phyloP scores from a whole-genome alignment of 2,329 filamentous ascomycete genomes.

The Ophiostoma tasmaniense region DNA sequence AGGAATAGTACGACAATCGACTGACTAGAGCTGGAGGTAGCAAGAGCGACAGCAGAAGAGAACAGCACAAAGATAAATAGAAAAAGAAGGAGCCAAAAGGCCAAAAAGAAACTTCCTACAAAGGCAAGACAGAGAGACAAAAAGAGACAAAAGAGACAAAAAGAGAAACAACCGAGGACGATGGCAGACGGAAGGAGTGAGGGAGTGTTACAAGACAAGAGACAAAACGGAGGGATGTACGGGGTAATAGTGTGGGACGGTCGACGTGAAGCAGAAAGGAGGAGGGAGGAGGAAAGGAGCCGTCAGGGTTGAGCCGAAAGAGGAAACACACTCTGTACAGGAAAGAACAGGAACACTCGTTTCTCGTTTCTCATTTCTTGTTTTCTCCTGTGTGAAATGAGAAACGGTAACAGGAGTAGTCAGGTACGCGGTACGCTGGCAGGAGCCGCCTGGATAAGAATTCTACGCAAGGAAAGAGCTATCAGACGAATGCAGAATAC shows the following conservation, averaged over 20 bases:
- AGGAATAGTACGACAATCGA: background rate
- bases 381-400: too few relatives aligned
- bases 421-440: background rate
- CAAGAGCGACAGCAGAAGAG: background rate
- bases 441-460: background rate
- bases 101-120: background rate
- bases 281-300: too few relatives aligned
- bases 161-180: background rate
- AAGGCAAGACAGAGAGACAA: background rate
- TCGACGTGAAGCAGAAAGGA: too few relatives aligned
- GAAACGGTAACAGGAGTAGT: too few relatives aligned
- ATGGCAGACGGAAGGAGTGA: background rate
- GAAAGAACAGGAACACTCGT: background rate
- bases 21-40: background rate
- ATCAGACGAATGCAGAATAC: too few relatives aligned
- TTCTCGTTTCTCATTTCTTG: too few relatives aligned
- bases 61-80: background rate
- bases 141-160: too few relatives aligned
- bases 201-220: background rate
- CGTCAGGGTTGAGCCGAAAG: too few relatives aligned
- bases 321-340: background rate
- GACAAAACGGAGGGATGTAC: background rate
- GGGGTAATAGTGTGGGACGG: background rate
- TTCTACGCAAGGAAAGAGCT: too few relatives aligned
- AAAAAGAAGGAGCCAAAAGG: conserved; percentile 8